Evolutionary conservation across 306 rosid genomes (phyloP), one percentile per base, ranked within the genome.

Genomic region (Adenanthera pavonina): DNA sequence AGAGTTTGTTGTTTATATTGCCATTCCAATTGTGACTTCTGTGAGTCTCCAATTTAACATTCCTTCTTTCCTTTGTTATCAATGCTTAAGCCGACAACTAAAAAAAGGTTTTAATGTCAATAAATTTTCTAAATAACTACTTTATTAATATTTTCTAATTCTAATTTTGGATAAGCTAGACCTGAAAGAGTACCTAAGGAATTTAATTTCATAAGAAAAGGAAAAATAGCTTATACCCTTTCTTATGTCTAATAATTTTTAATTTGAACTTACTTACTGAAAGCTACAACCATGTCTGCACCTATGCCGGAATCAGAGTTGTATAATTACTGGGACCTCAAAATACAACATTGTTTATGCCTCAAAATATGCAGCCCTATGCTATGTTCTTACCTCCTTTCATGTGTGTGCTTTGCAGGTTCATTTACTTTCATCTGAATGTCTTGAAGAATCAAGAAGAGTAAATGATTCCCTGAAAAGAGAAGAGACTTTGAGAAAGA

Each of bases 371-470:
- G 8, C 36, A 85, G 36, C 84, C 54, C 12, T 33, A 67, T 16
- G 54, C 17, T 36, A 13, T 68, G 38, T 25, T 9, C 17, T 25
- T 59, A 70, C 49, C 59, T 62, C 74, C 74, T 72, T 70, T 77
- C 25, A 72, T 66, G 46, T 74, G n/a, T 44, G 71, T 74, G 62
- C 76, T 66, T 79, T 74, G 72, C 86, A 93, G 99, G 91, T 85
- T 48, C 88, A 69, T 83, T 69, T 84, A 76, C 93, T 91, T 88
- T 90, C 96, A 74, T 89, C 91, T 17, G 97, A 89, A 83, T 95
- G 87, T 81, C 85, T 89, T 76, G 93, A 93, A 80, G 99, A 93
- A 72, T 77, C 94, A 72, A 84, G 86, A 76, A 93, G 75, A 83
- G 87, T 91, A 65, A 83, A 86, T 72, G 90, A 89, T 79, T 91